Base-by-base conservation (phyloP, 78 protist species). In the Trichosphaerium sp. region DNA sequence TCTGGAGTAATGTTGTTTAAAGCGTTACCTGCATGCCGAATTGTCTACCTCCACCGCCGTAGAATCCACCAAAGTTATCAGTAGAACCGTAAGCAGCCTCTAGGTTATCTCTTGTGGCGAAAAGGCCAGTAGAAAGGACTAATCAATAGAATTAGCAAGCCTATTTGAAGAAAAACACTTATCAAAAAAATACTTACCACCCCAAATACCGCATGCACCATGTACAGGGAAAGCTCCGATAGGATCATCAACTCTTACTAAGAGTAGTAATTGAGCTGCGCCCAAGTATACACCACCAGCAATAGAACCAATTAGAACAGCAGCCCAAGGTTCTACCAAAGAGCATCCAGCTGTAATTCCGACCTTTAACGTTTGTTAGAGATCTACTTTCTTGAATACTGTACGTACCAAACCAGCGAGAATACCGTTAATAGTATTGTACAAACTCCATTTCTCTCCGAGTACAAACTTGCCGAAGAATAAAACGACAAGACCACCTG, bases 381-480 rank as follows among this genome's bases (percentile, higher is more conserved):
- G n/a, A n/a, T n/a, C n/a, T n/a, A n/a, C n/a, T n/a, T n/a, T n/a
- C n/a, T n/a, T n/a, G n/a, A n/a, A n/a, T n/a, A n/a, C n/a, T n/a
- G n/a, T n/a, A n/a, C n/a, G n/a, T n/a, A 88, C 93, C 0, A 88
- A 75, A 5, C 93, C 93, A 26, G 76, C 88, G 32, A 88, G 43
- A 37, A 75, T 35, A 11, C 89, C 85, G 75, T 88, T 88, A 29
- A 69, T 60, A 4, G 48, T 25, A 18, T 65, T 69, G 28, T 31
- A 11, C 2, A 77, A 49, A 26, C 66, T 65, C 8, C 58, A 65
- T 43, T 65, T 61, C 1, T 62, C 34, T 51, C 71, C 63, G 10
- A 26, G 44, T 7, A 71, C 8, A 38, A 54, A 0, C 35, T 54
- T 38, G 51, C 49, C 66, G 34, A 71, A 54, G 42, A 85, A 39